Conservation (phyloP, 2,329 filamentous ascomycete genomes). For the Alternaria sp. region DNA sequence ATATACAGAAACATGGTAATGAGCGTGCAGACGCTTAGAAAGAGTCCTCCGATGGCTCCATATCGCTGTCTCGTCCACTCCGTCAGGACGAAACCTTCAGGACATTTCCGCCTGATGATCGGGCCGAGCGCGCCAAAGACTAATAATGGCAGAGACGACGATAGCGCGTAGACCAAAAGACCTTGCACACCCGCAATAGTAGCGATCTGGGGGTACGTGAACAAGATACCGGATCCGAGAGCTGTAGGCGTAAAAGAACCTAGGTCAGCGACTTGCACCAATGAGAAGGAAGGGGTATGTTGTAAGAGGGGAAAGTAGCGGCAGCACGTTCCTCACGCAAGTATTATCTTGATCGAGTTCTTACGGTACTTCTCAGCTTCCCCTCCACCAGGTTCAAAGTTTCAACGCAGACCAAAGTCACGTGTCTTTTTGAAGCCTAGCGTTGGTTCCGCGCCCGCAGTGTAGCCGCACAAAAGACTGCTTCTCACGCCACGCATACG, state of each 20-base stretch:
- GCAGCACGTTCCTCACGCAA: conserved; percentile 98
- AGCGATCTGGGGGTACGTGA: conserved; percentile 81
- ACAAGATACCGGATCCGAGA: conserved; percentile 83
- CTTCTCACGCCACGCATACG: conserved; percentile 19
- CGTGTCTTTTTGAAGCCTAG: conserved; percentile 13
- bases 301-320: conserved; percentile 66
- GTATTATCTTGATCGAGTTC: conserved; percentile 99
- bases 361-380: conserved; percentile 96
- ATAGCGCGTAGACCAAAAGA: conserved; percentile 76
- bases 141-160: conserved; percentile 75
- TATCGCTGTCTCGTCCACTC: conserved; percentile 86
- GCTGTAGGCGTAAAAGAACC: conserved; percentile 60
- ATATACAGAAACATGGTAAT: conserved; percentile 87
- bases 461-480: conserved; percentile 65
- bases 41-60: conserved; percentile 72
- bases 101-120: conserved; percentile 79
- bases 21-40: conserved; percentile 78
- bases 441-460: conserved; percentile 79
- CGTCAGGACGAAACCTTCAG: conserved; percentile 83
- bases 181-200: conserved; percentile 82
- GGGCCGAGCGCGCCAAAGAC: conserved; percentile 78
- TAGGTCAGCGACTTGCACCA: conserved; percentile 46
- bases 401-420: conserved; percentile 12
- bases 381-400: conserved; percentile 45
- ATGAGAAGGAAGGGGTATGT: conserved; percentile 35